Evolutionary conservation across 139 green algal species (phyloP).

Genomic region (Auxenochlorella protothecoides): DNA sequence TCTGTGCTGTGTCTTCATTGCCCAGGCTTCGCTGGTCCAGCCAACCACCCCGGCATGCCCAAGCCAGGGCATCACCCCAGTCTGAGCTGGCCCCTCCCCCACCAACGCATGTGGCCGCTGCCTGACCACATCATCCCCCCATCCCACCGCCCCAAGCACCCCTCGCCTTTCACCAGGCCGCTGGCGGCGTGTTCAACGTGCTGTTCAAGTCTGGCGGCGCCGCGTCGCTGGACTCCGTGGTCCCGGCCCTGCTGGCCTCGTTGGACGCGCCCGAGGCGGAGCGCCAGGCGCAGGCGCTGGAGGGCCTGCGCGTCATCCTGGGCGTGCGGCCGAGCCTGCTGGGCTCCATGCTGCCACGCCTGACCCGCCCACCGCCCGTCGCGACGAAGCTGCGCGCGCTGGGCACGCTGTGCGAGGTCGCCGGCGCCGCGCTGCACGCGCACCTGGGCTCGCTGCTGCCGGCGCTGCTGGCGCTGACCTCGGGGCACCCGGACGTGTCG

Average conservation of each 20-base stretch:
- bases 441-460: conserved; percentile 63
- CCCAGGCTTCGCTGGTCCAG: no score
- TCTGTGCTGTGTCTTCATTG: no score
- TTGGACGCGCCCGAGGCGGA: conserved; percentile 28
- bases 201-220: conserved; percentile 67
- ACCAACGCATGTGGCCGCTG: no score
- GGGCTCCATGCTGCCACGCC: conserved; percentile 57
- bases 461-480: conserved; percentile 46
- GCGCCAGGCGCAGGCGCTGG: conserved; percentile 42
- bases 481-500: conserved; percentile 8
- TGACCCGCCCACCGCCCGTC: conserved; percentile 50
- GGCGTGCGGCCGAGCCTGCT: conserved; percentile 64
- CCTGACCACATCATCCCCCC: no score
- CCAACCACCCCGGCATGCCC: no score
- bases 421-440: conserved; percentile 45
- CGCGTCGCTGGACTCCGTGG: conserved; percentile 67
- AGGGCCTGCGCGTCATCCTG: conserved; percentile 78
- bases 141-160: no score
- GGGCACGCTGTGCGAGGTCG: conserved; percentile 62
- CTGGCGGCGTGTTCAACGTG: conserved; percentile 73
- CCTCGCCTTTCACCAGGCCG: conserved; percentile 39
- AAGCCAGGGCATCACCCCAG: no score
- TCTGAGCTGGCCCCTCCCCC: no score
- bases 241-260: conserved; percentile 58
- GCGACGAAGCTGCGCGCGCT: conserved; percentile 46